phyloP scores from a whole-genome alignment of 2,329 filamentous ascomycete genomes.

The Diaporthe batatas region DNA sequence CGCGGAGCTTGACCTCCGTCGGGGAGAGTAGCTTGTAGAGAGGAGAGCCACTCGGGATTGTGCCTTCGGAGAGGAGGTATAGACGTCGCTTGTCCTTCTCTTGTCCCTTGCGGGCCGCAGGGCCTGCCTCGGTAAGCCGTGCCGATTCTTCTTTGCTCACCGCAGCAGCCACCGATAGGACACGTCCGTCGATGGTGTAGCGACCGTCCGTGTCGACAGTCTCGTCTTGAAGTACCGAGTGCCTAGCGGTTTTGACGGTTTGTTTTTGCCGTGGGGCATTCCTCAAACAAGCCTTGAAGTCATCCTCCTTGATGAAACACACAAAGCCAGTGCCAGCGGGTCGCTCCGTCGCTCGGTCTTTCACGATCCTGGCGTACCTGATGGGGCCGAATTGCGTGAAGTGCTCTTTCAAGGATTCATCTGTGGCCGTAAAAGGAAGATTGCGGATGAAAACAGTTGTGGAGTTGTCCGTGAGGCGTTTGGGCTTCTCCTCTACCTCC shows the following conservation, averaged over 20 bases:
- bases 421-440: conserved; percentile 87
- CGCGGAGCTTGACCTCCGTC: conserved; percentile 87
- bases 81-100: conserved; percentile 92
- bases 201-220: conserved; percentile 82
- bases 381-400: conserved; percentile 91
- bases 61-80: conserved; percentile 89
- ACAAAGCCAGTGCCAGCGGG: conserved; percentile 96
- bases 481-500: conserved; percentile 53
- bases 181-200: conserved; percentile 91
- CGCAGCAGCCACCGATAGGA: conserved; percentile 86
- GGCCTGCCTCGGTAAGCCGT: conserved; percentile 79
- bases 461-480: conserved; percentile 71
- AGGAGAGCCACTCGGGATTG: conserved; percentile 81
- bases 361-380: conserved; percentile 90
- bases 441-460: conserved; percentile 94
- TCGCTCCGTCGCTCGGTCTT: conserved; percentile 86
- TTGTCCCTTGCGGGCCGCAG: conserved; percentile 70
- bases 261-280: conserved; percentile 74
- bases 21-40: conserved; percentile 82
- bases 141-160: conserved; percentile 86
- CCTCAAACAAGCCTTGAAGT: conserved; percentile 82
- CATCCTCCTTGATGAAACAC: conserved; percentile 84
- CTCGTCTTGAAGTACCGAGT: conserved; percentile 90
- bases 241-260: conserved; percentile 67
- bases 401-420: conserved; percentile 85